Evolutionary conservation across 2,329 filamentous ascomycete genomes (phyloP), one percentile per base, ranked within the genome.

Genomic region (Cladosporium sp.): DNA sequence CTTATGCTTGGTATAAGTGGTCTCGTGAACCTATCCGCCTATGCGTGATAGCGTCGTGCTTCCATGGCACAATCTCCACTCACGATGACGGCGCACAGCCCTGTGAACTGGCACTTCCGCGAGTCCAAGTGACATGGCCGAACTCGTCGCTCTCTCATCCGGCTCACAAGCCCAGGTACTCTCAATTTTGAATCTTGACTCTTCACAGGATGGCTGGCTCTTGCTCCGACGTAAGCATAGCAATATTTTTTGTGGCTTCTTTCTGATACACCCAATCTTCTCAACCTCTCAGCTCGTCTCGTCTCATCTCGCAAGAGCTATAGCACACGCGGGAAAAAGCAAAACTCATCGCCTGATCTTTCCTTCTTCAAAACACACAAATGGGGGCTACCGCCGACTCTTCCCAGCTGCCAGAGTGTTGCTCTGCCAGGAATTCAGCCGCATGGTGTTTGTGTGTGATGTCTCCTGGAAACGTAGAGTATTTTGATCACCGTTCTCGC

Each of bases 161-260:
- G 25, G 25, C 25, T 25, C 6, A 6, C 6, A 6, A 45, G 19
- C 34, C 47, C 6, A 60, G 61, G 59, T 25, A 60, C 50, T 56
- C 58, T 59, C 57, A 40, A 47, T 54, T 55, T 59, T 51, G 15
- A 63, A 50, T 63, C 54, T 60, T 34, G 30, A 34, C 30, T 34
- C 30, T 58, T 60, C 37, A 55, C 39, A 36, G 43, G 36, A 45
- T 59, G 56, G 56, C 38, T 59, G 56, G 56, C 56, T 59, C 56
- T 59, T 59, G 34, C 56, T 59, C 56, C 50, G 51, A 38, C 59
- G 22, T 19, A 20, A 12, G 49, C 49, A 59, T 47, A 28, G 25
- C 22, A 51, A 40, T 58, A 22, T 49, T 30, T 65, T 60, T 67
- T 67, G 64, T 67, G 64, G 65, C 65, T 66, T 67, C 65, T 67